phyloP scores from a whole-genome alignment of 768 basidiomycete species.

The Termitomyces sp. region DNA sequence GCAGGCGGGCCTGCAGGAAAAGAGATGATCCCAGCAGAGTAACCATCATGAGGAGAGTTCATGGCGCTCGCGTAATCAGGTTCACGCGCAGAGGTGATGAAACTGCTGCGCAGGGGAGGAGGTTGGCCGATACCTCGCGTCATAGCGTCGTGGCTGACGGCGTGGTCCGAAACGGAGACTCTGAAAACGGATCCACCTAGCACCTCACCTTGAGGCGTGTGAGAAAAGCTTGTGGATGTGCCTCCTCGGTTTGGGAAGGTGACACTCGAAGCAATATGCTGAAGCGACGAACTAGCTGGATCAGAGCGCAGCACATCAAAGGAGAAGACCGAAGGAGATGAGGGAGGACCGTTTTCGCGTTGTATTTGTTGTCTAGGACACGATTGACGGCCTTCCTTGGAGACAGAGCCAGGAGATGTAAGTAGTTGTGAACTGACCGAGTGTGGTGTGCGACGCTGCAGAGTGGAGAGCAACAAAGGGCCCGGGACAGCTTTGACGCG shows the following conservation, averaged over 20 bases:
- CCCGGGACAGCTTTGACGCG: background rate
- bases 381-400: background rate
- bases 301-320: constrained; percentile 43
- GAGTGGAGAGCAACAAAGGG: background rate
- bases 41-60: constrained; percentile 7
- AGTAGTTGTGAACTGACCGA: background rate
- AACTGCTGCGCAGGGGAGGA: constrained; percentile 12
- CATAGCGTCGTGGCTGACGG: background rate
- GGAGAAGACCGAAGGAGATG: constrained; percentile 22
- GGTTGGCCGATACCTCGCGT: constrained; percentile 4
- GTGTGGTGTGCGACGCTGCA: constrained; percentile 8
- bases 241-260: constrained; percentile 28
- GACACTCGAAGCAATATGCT: constrained; percentile 39
- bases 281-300: constrained; percentile 34
- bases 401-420: background rate
- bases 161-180: constrained; percentile 23
- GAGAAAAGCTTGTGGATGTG: background rate
- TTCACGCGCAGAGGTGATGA: constrained; percentile 1
- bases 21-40: constrained; percentile 22
- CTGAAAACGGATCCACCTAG: constrained; percentile 31
- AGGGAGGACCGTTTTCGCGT: background rate
- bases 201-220: constrained; percentile 1
- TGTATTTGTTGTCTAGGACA: background rate
- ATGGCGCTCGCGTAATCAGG: background rate
- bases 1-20: constrained; percentile 12